Conservation (phyloP, 331 rosid species). For the Rhamnella rubrinervis region DNA sequence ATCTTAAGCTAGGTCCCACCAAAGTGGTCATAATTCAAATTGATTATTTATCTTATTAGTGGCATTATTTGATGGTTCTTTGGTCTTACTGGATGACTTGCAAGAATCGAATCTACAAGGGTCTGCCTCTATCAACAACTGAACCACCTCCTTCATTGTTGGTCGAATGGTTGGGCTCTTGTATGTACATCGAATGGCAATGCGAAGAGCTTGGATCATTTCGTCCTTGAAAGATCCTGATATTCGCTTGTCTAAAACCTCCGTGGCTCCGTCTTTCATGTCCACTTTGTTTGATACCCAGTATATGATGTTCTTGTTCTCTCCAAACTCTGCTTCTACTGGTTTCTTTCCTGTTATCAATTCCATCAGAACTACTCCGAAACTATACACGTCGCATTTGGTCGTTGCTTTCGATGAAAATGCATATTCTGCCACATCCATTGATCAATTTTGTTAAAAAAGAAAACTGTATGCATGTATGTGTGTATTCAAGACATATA, state of each 20-base stretch:
- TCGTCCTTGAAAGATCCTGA: slow-evolving; percentile 54
- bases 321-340: slow-evolving; percentile 83
- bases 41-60: slow-evolving; percentile 38
- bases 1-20: slow-evolving; percentile 6
- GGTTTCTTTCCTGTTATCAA: slow-evolving; percentile 91
- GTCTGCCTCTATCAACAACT: slow-evolving; percentile 63
- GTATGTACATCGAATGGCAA: slow-evolving; percentile 86
- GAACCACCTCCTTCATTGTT: slow-evolving; percentile 93
- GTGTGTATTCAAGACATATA: too few relatives aligned
- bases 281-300: slow-evolving; percentile 93
- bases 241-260: slow-evolving; percentile 64
- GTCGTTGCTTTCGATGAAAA: slow-evolving; percentile 87
- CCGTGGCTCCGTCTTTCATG: slow-evolving; percentile 77
- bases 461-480: neutral
- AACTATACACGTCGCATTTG: slow-evolving; percentile 93
- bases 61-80: slow-evolving; percentile 42
- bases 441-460: neutral
- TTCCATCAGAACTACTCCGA: slow-evolving; percentile 91
- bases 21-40: slow-evolving; percentile 36
- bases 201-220: slow-evolving; percentile 63
- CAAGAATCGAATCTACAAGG: slow-evolving; percentile 53
- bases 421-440: slow-evolving; percentile 71
- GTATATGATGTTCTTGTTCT: slow-evolving; percentile 71
- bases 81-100: slow-evolving; percentile 51
- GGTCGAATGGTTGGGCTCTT: slow-evolving; percentile 82